Conservation (phyloP, 1,284 basidiomycete species). For the Porodaedalea pini region DNA sequence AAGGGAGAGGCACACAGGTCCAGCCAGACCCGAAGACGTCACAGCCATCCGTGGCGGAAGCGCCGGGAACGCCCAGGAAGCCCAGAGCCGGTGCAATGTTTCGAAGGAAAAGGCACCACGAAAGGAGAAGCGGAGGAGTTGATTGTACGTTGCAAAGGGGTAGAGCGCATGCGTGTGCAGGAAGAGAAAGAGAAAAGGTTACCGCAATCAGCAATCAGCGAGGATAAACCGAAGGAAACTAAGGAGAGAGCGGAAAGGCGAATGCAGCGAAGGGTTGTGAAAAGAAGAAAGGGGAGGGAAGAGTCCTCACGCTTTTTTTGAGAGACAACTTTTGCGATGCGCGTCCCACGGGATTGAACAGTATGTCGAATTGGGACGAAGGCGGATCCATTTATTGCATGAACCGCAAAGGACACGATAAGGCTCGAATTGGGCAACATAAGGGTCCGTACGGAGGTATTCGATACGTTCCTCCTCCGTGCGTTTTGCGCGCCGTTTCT, state of each 20-base stretch:
- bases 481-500: conserved; percentile 69
- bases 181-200: conserved; percentile 11
- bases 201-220: conserved; percentile 12
- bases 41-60: background rate
- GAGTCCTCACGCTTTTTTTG: conserved; percentile 48
- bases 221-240: conserved; percentile 8
- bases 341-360: conserved; percentile 84
- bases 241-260: conserved; percentile 4
- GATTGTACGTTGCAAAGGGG: background rate
- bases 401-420: conserved; percentile 73
- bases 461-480: conserved; percentile 75
- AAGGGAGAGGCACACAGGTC: background rate
- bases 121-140: background rate
- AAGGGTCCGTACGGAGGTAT: conserved; percentile 69
- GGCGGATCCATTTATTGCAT: conserved; percentile 78
- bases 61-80: background rate
- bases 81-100: background rate
- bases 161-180: background rate
- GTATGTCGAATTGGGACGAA: conserved; percentile 76
- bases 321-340: conserved; percentile 69
- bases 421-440: conserved; percentile 72
- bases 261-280: background rate
- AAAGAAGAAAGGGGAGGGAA: conserved; percentile 4
- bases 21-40: background rate
- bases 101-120: background rate